Evolutionary conservation across 1,139 yeast species (phyloP).

Genomic region (Yamadazyma taylorii): DNA sequence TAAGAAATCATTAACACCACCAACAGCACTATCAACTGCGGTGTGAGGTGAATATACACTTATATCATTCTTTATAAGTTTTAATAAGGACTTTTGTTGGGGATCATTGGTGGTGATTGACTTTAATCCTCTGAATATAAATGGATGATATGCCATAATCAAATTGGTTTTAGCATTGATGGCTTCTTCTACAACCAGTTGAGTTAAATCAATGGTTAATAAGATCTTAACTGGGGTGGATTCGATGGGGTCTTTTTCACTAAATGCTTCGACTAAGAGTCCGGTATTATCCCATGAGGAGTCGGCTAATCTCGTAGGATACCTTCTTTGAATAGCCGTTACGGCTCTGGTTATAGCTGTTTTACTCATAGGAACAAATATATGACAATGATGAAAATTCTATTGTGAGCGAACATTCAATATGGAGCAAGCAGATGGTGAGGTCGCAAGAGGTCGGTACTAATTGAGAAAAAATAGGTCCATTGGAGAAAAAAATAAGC

Average conservation of each 20-base stretch:
- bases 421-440: not conserved
- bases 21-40: slow-evolving; percentile 87
- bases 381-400: not conserved
- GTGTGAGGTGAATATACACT: slow-evolving; percentile 96
- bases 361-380: slow-evolving; percentile 27
- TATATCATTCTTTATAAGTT: slow-evolving; percentile 70
- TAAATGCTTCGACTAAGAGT: slow-evolving; percentile 66
- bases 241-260: slow-evolving; percentile 12
- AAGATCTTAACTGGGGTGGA: slow-evolving; percentile 47
- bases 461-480: no score
- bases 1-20: slow-evolving; percentile 94
- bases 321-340: slow-evolving; percentile 61
- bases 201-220: slow-evolving; percentile 82
- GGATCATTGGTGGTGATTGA: slow-evolving; percentile 67
- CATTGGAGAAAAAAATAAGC: not conserved
- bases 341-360: slow-evolving; percentile 48
- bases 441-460: no score
- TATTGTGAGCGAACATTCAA: not conserved
- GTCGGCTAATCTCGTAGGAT: slow-evolving; percentile 79
- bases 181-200: slow-evolving; percentile 85
- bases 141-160: slow-evolving; percentile 91
- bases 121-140: slow-evolving; percentile 87
- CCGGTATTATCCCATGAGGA: slow-evolving; percentile 95
- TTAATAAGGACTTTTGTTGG: slow-evolving; percentile 76
- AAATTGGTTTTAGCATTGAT: slow-evolving; percentile 48